These are phyloP conservation scores for Eutypella sp. DNA, from an alignment of 2,329 filamentous ascomycete genomes.

Conservation along the genomic window DNA sequence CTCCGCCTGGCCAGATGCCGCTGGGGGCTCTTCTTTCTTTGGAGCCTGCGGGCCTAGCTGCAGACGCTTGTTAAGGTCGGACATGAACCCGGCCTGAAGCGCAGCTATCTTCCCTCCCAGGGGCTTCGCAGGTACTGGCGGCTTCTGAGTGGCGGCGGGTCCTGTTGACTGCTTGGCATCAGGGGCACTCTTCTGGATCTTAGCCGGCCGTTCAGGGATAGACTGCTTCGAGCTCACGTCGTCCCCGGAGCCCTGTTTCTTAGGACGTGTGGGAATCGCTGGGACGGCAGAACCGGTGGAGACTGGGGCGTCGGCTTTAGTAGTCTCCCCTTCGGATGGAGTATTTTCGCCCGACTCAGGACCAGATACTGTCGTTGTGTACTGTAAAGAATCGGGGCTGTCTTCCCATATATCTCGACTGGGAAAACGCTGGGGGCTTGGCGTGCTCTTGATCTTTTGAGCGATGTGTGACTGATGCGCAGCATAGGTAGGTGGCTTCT, in stretches of 20 bases:
- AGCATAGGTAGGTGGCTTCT: constrained; percentile 43
- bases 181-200: constrained; percentile 43
- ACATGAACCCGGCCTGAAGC: constrained; percentile 87
- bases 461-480: constrained; percentile 45
- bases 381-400: constrained; percentile 73
- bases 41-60: constrained; percentile 77
- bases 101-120: constrained; percentile 83
- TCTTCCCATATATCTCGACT: constrained; percentile 96
- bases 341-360: constrained; percentile 38
- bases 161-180: constrained; percentile 38
- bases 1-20: constrained; percentile 47
- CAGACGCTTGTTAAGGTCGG: constrained; percentile 84
- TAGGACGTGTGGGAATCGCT: constrained; percentile 49
- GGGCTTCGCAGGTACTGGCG: constrained; percentile 77
- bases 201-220: constrained; percentile 49
- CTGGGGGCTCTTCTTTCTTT: constrained; percentile 65
- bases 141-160: constrained; percentile 48
- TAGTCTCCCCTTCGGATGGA: constrained; percentile 39
- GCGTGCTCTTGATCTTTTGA: constrained; percentile 42
- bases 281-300: constrained; percentile 46
- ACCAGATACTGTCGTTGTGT: constrained; percentile 67
- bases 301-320: constrained; percentile 32
- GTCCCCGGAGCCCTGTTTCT: constrained; percentile 33
- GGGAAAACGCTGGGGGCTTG: constrained; percentile 69
- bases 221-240: constrained; percentile 35